phyloP scores from a whole-genome alignment of 148 eudicot species.

The Cornus controversa region DNA sequence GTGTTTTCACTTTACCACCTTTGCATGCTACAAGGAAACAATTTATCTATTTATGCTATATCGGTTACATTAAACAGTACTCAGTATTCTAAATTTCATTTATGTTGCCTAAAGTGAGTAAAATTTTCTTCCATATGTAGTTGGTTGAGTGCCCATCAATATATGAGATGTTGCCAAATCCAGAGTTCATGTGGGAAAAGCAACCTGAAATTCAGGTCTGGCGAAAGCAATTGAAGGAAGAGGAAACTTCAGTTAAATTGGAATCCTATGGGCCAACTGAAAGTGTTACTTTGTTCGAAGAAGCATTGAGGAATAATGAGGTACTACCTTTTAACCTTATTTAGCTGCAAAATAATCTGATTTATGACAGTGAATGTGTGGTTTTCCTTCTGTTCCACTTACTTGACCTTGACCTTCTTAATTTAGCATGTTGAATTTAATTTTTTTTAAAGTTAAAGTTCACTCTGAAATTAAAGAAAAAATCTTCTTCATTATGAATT shows the following conservation, averaged over 20 bases:
- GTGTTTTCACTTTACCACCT: neutral
- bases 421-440: neutral
- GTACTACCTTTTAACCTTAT: slow-evolving; percentile 31
- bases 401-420: neutral
- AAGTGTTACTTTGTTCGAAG: slow-evolving; percentile 55
- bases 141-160: slow-evolving; percentile 92
- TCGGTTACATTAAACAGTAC: neutral
- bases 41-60: neutral
- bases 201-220: slow-evolving; percentile 74
- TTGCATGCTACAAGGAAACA: neutral
- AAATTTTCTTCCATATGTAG: slow-evolving; percentile 30
- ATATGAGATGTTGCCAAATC: slow-evolving; percentile 92
- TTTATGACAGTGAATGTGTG: neutral
- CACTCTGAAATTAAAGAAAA: neutral
- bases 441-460: neutral
- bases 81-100: neutral
- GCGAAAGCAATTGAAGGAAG: slow-evolving; percentile 50
- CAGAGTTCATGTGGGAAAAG: slow-evolving; percentile 71
- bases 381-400: neutral
- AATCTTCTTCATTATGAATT: neutral
- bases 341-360: neutral
- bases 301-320: slow-evolving; percentile 85
- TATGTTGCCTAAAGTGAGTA: neutral
- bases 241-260: slow-evolving; percentile 45
- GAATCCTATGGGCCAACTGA: slow-evolving; percentile 64